phyloP scores from a whole-genome alignment of 805 yeast genomes.

The Starmerella vitae region DNA sequence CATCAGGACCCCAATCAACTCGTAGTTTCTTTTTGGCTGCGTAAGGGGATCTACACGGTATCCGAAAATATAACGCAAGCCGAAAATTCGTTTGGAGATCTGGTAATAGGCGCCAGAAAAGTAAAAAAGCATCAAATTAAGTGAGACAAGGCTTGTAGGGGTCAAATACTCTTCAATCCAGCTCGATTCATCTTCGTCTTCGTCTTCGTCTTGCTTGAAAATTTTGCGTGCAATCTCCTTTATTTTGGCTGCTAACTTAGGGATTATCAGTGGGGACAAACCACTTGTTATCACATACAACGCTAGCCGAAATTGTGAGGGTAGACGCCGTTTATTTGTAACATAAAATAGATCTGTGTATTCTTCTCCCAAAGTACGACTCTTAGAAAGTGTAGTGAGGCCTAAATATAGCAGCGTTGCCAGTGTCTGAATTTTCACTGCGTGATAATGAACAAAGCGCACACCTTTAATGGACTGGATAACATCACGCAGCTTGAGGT shows the following conservation, averaged over 20 bases:
- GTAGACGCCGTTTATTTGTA: conserved; percentile 21
- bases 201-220: neutral
- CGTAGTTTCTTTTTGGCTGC: conserved; percentile 38
- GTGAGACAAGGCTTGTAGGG: conserved; percentile 36
- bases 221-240: conserved; percentile 13
- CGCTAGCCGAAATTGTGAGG: conserved; percentile 31
- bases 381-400: conserved; percentile 61
- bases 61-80: conserved; percentile 52
- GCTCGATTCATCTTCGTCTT: conserved; percentile 1
- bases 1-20: conserved; percentile 43
- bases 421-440: conserved; percentile 44
- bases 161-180: conserved; percentile 14
- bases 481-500: conserved; percentile 43
- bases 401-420: conserved; percentile 53
- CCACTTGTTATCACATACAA: conserved; percentile 51
- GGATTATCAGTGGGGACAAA: conserved; percentile 43
- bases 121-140: conserved; percentile 73
- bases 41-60: conserved; percentile 25
- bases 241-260: conserved; percentile 16
- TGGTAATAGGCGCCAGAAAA: conserved; percentile 72
- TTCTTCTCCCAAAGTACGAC: conserved; percentile 85
- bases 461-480: conserved; percentile 38
- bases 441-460: conserved; percentile 48
- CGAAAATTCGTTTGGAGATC: conserved; percentile 60
- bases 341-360: conserved; percentile 49